Percentiles rank a stretch among this genome's conserved stretches.
Evolutionary conservation across 306 rosid species (phyloP).

Genomic region (Hippophae tibetana): DNA sequence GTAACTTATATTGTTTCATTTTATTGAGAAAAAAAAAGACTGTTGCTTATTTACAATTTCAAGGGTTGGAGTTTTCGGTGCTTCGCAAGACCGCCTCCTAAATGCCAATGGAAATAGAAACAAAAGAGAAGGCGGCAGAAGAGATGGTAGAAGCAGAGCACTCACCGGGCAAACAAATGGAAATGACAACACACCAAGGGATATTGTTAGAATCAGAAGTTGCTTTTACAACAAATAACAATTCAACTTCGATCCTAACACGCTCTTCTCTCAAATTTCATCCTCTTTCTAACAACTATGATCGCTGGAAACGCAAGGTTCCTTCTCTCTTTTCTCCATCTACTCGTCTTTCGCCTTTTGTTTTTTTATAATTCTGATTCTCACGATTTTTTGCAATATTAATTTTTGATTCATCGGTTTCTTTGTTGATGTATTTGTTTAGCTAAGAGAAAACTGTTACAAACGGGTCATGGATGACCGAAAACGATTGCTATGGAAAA

Average conservation of each 20-base stretch:
- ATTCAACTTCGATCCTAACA: neutral
- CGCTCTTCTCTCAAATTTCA: conserved; percentile 43
- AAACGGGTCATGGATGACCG: conserved; percentile 64
- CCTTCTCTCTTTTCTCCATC: neutral
- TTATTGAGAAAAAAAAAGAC: no score
- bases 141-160: no score
- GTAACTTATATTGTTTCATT: no score
- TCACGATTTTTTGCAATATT: neutral
- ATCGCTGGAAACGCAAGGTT: conserved; percentile 66
- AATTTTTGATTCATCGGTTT: neutral
- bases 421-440: neutral
- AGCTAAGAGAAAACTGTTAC: conserved; percentile 76
- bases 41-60: no score
- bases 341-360: neutral
- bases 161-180: no score
- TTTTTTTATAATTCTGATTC: neutral
- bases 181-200: no score
- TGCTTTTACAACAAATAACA: no score
- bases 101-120: no score
- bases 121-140: no score
- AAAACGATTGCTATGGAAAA: conserved; percentile 67
- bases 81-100: no score
- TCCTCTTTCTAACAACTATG: conserved; percentile 33
- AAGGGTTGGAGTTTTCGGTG: no score
- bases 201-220: no score